Conservation (phyloP, 1,139 yeast species). For the Protomyces macrosporus region DNA sequence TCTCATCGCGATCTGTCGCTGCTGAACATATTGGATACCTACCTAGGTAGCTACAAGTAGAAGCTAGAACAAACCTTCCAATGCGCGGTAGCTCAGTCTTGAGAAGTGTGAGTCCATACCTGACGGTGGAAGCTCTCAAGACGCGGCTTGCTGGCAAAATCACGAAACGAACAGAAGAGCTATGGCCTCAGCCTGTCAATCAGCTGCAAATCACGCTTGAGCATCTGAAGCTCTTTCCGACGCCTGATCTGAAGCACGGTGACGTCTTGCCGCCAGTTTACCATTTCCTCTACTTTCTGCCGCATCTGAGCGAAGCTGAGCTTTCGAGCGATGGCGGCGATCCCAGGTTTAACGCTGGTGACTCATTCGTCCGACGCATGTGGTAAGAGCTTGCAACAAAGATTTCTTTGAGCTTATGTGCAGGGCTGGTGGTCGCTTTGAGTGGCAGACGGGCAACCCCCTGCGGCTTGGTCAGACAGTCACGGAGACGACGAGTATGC, state of each 20-base stretch:
- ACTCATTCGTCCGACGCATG: constrained; percentile 55
- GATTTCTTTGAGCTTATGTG: too few species aligned
- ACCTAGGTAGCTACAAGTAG: too few species aligned
- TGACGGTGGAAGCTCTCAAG: constrained; percentile 12
- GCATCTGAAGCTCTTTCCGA: constrained; percentile 8
- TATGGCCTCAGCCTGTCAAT: constrained; percentile 2
- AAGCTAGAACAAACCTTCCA: too few species aligned
- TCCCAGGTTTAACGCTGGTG: constrained; percentile 65
- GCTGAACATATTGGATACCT: too few species aligned
- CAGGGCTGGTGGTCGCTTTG: constrained; percentile 55
- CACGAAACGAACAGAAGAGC: background rate
- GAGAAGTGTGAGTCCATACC: constrained; percentile 3
- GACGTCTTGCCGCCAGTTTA: constrained; percentile 49
- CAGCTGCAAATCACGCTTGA: constrained; percentile 10
- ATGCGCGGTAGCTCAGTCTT: background rate
- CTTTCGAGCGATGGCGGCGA: constrained; percentile 77
- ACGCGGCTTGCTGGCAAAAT: background rate
- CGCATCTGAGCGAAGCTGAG: constrained; percentile 47
- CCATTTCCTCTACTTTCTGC: constrained; percentile 61
- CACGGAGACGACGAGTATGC: constrained; percentile 31
- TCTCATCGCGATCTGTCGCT: background rate
- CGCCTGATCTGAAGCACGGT: constrained; percentile 28
- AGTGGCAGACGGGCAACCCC: constrained; percentile 40
- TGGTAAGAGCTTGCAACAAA: constrained; percentile 45
- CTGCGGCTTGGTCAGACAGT: constrained; percentile 41